Evolutionary conservation across 140 eudicot species (phyloP).

Genomic region (Stevia rebaudiana): DNA sequence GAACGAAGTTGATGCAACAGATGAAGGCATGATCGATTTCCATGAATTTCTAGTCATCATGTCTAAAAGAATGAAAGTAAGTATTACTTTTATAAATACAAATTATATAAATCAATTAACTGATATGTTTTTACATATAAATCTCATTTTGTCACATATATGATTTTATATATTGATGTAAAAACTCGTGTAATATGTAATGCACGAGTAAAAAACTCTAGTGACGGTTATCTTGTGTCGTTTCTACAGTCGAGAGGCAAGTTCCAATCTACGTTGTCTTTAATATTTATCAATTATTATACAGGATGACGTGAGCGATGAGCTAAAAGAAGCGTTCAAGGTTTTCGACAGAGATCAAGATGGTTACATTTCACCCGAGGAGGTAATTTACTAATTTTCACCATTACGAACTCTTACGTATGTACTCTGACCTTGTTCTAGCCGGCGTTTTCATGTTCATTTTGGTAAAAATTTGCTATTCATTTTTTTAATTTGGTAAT

Average conservation of each 20-base stretch:
- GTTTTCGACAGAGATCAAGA: constrained; percentile 80
- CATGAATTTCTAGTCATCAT: constrained; percentile 51
- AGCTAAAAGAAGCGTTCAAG: constrained; percentile 72
- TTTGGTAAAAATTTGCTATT: too few relatives aligned
- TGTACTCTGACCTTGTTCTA: too few relatives aligned
- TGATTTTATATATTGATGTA: background rate
- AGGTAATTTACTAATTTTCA: constrained; percentile 34
- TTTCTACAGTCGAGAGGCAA: too few relatives aligned
- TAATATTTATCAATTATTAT: background rate
- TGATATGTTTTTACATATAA: background rate
- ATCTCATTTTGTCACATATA: too few relatives aligned
- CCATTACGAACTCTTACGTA: too few relatives aligned
- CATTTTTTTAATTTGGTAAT: too few relatives aligned
- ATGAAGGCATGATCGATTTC: constrained; percentile 50
- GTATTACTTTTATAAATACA: background rate
- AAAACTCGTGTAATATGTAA: background rate
- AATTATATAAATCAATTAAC: too few relatives aligned
- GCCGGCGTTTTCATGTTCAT: too few relatives aligned
- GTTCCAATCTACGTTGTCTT: too few relatives aligned
- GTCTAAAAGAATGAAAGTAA: constrained; percentile 58
- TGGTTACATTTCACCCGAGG: constrained; percentile 69
- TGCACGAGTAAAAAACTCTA: background rate
- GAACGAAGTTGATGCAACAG: constrained; percentile 51
- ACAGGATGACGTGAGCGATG: constrained; percentile 60
- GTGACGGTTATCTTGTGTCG: background rate